phyloP scores from a whole-genome alignment of 2,329 filamentous ascomycete species.

The Aspergillus texensis region DNA sequence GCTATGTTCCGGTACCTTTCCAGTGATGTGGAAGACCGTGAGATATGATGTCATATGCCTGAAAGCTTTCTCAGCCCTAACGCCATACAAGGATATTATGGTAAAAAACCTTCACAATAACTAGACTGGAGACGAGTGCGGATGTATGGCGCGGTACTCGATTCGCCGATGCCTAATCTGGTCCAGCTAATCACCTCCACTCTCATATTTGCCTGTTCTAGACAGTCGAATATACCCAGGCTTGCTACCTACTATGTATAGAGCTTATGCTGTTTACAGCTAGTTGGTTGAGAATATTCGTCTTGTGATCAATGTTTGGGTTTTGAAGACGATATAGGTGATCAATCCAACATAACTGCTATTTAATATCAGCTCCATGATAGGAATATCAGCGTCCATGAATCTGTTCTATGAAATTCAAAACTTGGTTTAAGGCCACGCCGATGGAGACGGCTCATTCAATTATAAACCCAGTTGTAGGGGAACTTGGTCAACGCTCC shows the following conservation, averaged over 20 bases:
- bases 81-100: no score
- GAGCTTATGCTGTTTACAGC: no score
- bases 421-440: neutral
- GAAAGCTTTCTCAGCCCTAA: neutral
- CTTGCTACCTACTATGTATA: neutral
- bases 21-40: no score
- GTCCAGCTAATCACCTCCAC: neutral
- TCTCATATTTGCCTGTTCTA: no score
- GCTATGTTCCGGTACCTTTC: neutral
- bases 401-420: no score
- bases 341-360: no score
- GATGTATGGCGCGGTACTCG: neutral
- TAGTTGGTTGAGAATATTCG: no score
- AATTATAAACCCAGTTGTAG: neutral
- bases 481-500: slow-evolving; percentile 32
- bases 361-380: no score
- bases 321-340: no score
- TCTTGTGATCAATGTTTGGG: no score
- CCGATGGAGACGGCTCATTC: neutral
- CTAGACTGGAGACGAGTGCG: neutral
- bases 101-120: no score
- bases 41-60: neutral
- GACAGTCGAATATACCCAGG: neutral
- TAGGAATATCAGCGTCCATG: no score
- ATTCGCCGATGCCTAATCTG: neutral